Conservation (phyloP, 164 flowering plant species). For the Vitis labrusca region DNA sequence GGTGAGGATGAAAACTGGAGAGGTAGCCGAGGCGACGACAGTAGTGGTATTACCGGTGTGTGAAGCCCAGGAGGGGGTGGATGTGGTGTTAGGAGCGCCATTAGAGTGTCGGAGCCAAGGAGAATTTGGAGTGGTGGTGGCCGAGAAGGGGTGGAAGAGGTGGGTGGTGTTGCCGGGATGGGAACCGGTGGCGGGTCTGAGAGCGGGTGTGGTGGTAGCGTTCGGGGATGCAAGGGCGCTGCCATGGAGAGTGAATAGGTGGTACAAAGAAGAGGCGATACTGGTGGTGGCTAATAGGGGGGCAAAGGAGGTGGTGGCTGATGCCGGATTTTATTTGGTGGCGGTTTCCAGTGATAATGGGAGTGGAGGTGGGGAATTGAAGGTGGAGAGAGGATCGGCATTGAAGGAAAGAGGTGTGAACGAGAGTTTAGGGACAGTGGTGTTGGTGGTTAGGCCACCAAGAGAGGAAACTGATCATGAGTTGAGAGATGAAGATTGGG, state of each 20-base stretch:
- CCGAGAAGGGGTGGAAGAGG: constrained; percentile 77
- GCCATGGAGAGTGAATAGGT: constrained; percentile 83
- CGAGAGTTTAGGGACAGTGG: constrained; percentile 68
- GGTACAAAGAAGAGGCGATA: constrained; percentile 68
- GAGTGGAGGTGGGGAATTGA: constrained; percentile 36
- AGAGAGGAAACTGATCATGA: constrained; percentile 61
- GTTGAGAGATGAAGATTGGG: constrained; percentile 82
- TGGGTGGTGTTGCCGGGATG: constrained; percentile 88
- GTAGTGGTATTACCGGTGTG: constrained; percentile 72
- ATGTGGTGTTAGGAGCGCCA: constrained; percentile 56
- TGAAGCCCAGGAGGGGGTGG: constrained; percentile 41
- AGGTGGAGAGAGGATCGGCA: constrained; percentile 63
- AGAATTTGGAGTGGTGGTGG: constrained; percentile 69
- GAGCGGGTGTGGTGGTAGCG: constrained; percentile 64
- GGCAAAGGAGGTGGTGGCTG: constrained; percentile 52
- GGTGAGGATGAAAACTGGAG: constrained; percentile 74
- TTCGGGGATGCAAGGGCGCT: constrained; percentile 64
- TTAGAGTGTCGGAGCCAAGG: constrained; percentile 48
- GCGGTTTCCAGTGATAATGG: constrained; percentile 8
- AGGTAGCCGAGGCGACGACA: constrained; percentile 64
- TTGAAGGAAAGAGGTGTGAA: constrained; percentile 58
- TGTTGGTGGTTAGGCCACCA: constrained; percentile 88
- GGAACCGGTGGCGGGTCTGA: constrained; percentile 54
- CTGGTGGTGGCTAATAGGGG: constrained; percentile 72
- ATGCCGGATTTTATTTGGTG: constrained; percentile 67